These are phyloP conservation scores for Xylaria sp. DNA, from an alignment of 2,329 filamentous ascomycete genomes.

Conservation along the genomic window DNA sequence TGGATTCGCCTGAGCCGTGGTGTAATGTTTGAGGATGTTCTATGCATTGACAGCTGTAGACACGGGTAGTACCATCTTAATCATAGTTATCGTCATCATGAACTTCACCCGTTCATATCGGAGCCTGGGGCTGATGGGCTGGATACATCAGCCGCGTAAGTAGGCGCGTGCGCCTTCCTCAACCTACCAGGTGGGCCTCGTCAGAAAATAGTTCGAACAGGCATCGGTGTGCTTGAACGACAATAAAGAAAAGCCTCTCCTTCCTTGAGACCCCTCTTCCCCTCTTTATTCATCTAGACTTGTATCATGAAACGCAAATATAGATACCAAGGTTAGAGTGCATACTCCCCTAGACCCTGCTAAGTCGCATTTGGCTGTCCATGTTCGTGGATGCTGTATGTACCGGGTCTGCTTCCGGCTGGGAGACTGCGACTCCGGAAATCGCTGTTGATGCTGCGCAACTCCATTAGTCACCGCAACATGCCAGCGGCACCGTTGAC, in stretches of 20 bases:
- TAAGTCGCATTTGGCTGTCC: not conserved
- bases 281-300: not conserved
- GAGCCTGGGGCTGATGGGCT: not conserved
- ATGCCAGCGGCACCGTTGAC: not conserved
- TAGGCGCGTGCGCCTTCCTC: not conserved
- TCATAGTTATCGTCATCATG: no score
- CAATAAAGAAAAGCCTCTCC: not conserved
- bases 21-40: not conserved
- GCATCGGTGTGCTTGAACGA: not conserved
- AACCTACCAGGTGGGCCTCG: not conserved
- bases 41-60: not conserved
- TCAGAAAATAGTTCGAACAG: not conserved
- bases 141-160: not conserved
- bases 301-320: not conserved
- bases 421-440: not conserved
- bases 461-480: not conserved
- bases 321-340: not conserved
- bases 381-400: not conserved
- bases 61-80: not conserved
- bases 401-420: constrained; percentile 1
- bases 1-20: not conserved
- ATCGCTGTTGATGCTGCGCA: not conserved
- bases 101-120: not conserved
- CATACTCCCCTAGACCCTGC: not conserved
- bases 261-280: not conserved